Percentiles rank a stretch among this genome's conserved stretches.
Evolutionary conservation across 495 filamentous ascomycete species (phyloP).

Genomic region (Neurospora tetrasperma): DNA sequence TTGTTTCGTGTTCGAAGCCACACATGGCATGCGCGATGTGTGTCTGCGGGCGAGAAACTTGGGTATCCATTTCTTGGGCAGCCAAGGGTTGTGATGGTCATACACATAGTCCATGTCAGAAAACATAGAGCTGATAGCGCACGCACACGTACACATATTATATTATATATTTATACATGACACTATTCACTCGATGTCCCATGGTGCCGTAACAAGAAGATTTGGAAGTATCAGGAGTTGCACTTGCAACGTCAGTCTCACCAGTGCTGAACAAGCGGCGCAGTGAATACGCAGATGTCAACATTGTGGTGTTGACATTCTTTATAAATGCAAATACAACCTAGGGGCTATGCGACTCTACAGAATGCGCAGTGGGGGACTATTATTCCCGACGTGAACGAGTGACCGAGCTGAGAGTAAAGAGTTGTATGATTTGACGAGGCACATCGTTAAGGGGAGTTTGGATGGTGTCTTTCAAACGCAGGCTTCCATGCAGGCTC

Average conservation of each 20-base stretch:
- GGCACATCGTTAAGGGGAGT: not conserved
- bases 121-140: too few species aligned
- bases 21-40: not conserved
- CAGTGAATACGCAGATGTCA: not conserved
- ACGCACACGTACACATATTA: not conserved
- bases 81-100: not conserved
- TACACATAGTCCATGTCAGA: not conserved
- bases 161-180: not conserved
- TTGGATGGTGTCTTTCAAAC: not conserved
- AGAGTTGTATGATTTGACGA: not conserved
- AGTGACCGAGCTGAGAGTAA: not conserved
- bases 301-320: not conserved
- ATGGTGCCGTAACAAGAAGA: not conserved
- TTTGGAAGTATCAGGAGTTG: not conserved
- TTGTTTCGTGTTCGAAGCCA: not conserved
- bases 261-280: not conserved
- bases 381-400: not conserved
- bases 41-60: not conserved
- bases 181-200: not conserved
- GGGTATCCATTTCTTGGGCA: not conserved
- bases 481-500: not conserved
- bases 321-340: not conserved
- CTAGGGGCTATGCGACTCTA: not conserved
- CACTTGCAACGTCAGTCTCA: not conserved
- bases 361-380: not conserved